Evolutionary conservation across 352 stramenopile genomes (phyloP).

Genomic region (Phytophthora pinifolia): DNA sequence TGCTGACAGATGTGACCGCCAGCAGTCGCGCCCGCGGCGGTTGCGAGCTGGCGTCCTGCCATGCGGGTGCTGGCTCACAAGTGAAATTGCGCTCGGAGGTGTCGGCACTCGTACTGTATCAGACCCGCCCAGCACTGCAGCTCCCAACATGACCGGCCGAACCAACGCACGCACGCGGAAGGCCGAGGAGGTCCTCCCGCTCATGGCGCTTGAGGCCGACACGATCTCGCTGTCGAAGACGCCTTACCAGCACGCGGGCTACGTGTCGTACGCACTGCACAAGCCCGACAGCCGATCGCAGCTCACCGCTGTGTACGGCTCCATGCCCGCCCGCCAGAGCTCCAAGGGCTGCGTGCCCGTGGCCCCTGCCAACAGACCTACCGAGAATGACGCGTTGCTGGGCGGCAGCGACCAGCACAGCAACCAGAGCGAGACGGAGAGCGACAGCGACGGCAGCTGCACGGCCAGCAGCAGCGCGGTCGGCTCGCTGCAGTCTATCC

Average conservation of each 20-base stretch:
- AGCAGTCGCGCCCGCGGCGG: conserved; percentile 17
- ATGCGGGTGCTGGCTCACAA: conserved; percentile 18
- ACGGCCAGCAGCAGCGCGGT: conserved; percentile 30
- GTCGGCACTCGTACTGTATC: background rate
- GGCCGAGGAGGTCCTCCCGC: conserved; percentile 32
- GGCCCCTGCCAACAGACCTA: background rate
- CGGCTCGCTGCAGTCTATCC: conserved; percentile 61
- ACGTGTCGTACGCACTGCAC: conserved; percentile 32
- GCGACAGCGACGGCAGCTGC: conserved; percentile 71
- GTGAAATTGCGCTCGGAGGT: conserved; percentile 19
- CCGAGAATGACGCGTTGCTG: conserved; percentile 27
- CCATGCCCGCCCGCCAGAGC: conserved; percentile 23
- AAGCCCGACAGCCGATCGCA: conserved; percentile 19
- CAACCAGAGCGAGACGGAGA: conserved; percentile 79
- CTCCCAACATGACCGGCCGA: conserved; percentile 23
- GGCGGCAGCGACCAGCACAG: conserved; percentile 19
- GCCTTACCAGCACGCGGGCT: conserved; percentile 33
- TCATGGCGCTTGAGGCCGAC: conserved; percentile 18
- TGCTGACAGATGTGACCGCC: conserved; percentile 22
- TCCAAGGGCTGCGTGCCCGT: conserved; percentile 14
- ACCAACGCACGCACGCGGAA: conserved; percentile 23
- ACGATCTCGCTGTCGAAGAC: conserved; percentile 4
- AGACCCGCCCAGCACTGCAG: no score
- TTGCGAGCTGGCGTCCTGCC: conserved; percentile 12
- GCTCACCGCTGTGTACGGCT: conserved; percentile 39